Base-by-base conservation (phyloP, 2,329 filamentous ascomycete species). In the Ophiocordyceps sinensis region DNA sequence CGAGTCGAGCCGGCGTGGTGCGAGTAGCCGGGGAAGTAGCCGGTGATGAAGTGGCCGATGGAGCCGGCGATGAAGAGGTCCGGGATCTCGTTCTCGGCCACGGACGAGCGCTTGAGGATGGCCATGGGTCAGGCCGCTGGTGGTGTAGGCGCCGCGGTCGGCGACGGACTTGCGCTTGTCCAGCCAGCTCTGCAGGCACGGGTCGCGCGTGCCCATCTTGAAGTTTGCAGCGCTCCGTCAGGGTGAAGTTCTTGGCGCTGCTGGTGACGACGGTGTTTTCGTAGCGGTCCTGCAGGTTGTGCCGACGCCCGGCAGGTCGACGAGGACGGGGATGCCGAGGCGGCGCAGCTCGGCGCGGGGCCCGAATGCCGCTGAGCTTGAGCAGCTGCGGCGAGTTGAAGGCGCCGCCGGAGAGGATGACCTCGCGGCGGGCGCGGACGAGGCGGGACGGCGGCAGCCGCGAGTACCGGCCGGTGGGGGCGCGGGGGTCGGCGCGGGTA, bases 281-380 rank as follows among this genome's bases (percentile, higher is more conserved):
- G 41, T 55, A 54, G 30, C 50, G 52, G 41, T 56, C 54, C 42
- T 49, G 47, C 13, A 56, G 45, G 55, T 79, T 79, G 63, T 67
- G 23, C 77, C 79, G 11, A 83, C 76, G 37, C 75, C 78, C 0
- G 75, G 77, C 1, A 77, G 63, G 51, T 81, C 66, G 3, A 62
- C 57, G 35, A 77, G 50, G 8, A 77, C 63, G 1, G 64, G 57
- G 44, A 80, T 78, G 17, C 60, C 55, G 49, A 70, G 51, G 32
- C 47, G 45, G 28, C 51, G 38, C n/a, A 68, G 58, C 50, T 67
- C 62, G 1, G 47, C 52, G 14, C 50, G 53, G 11, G 62, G 57
- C 2, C 67, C 67, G 38, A 70, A n/a, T 52, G 17, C 66, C 67
- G 28, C 60, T 65, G 10, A 67, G 57, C 53, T 68, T 65, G 12